phyloP scores from a whole-genome alignment of 78 protist species.

The Emiliania huxleyi region DNA sequence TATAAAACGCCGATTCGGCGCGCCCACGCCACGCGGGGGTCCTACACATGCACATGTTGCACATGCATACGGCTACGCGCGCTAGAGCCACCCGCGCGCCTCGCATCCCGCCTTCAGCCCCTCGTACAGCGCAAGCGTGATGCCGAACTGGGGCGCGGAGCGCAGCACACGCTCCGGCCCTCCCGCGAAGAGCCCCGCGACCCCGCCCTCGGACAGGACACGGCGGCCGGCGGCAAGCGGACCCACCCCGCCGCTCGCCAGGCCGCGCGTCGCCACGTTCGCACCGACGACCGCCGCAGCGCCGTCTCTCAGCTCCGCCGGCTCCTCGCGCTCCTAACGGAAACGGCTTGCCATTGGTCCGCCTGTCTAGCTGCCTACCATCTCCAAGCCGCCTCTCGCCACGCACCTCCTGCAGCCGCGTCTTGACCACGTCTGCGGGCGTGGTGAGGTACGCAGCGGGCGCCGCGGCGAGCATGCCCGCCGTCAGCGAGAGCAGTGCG shows the following conservation, averaged over 20 bases:
- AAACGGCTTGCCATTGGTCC: too few species aligned
- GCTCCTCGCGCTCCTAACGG: too few species aligned
- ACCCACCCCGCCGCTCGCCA: not conserved
- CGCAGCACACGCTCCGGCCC: not conserved
- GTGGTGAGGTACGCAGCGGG: not conserved
- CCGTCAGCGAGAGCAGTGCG: not conserved
- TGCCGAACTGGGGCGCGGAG: not conserved
- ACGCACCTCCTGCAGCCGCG: not conserved
- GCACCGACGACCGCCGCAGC: not conserved
- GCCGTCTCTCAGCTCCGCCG: too few species aligned
- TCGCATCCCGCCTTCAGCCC: too few species aligned
- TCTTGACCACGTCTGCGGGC: not conserved
- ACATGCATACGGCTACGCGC: too few species aligned
- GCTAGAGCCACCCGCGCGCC: too few species aligned
- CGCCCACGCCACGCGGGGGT: too few species aligned
- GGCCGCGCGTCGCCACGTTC: not conserved
- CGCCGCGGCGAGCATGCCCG: not conserved
- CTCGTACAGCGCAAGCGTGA: not conserved
- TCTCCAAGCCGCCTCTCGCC: not conserved
- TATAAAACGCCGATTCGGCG: too few species aligned
- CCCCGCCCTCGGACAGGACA: not conserved
- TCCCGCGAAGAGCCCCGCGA: not conserved
- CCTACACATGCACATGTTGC: too few species aligned
- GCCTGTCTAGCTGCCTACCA: too few species aligned
- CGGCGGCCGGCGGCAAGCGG: not conserved